A percentile compares a stretch with the other conserved stretches of the same genome.
Evolutionary conservation across 306 rosid species (phyloP).

Genomic region (Canavalia ensiformis): DNA sequence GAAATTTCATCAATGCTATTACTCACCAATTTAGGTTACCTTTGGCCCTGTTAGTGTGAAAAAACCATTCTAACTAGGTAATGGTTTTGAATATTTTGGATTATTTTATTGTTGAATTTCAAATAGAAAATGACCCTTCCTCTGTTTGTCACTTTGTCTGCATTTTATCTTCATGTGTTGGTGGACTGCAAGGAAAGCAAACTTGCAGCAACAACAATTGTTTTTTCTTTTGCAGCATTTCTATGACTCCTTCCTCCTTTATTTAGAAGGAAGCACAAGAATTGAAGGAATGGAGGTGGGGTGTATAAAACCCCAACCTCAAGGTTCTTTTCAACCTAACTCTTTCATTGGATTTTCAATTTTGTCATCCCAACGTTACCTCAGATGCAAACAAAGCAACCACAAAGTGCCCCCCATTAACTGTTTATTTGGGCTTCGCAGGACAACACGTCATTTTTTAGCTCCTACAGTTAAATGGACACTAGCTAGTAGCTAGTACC

Average conservation of each 20-base stretch:
- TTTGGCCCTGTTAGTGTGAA: constrained; percentile 6
- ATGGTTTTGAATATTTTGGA: constrained; percentile 32
- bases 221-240: constrained; percentile 22
- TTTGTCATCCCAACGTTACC: constrained; percentile 53
- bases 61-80: constrained; percentile 40
- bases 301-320: constrained; percentile 44
- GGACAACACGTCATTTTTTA: constrained; percentile 35
- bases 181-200: constrained; percentile 61
- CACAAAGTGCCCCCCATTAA: constrained; percentile 52
- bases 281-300: constrained; percentile 35
- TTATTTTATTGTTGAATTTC: constrained; percentile 42
- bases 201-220: not conserved
- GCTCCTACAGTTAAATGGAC: constrained; percentile 26
- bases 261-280: constrained; percentile 44
- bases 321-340: constrained; percentile 54
- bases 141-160: constrained; percentile 37
- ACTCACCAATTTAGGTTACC: not conserved
- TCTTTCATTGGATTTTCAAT: constrained; percentile 54
- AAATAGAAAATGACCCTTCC: constrained; percentile 55
- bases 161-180: constrained; percentile 35
- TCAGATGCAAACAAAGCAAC: constrained; percentile 59
- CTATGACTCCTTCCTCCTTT: constrained; percentile 27
- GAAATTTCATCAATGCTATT: not conserved
- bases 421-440: constrained; percentile 36
- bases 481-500: constrained; percentile 8